A percentile compares a stretch with the other conserved stretches of the same genome.
These are phyloP conservation scores for Geotrichum citri-aurantii DNA, from an alignment of 1,139 yeast genomes.

Conservation along the genomic window DNA sequence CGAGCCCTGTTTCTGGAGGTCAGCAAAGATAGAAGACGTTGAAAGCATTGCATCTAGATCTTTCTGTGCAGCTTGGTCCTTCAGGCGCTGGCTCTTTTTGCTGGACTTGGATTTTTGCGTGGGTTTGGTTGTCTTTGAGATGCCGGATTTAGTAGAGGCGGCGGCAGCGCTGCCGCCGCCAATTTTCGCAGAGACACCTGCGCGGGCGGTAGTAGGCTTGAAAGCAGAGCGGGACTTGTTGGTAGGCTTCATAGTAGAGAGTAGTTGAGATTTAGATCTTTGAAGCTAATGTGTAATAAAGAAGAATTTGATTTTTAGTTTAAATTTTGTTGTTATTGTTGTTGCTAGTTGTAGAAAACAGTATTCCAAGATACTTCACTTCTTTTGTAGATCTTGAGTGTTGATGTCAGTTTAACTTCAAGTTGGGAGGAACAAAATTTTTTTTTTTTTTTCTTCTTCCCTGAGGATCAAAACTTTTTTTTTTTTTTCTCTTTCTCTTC, in stretches of 20 bases:
- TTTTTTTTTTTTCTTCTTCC: conserved; percentile 23
- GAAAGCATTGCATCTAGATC: conserved; percentile 26
- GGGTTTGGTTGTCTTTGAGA: conserved; percentile 16
- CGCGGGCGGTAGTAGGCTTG: not conserved
- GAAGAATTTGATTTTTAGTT: too few species aligned
- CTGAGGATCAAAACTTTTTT: conserved; percentile 20
- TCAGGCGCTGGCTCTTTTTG: conserved; percentile 23
- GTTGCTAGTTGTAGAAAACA: too few species aligned
- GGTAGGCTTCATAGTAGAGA: conserved; percentile 9
- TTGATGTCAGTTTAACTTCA: not conserved
- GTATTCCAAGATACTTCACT: not conserved
- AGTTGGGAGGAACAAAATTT: conserved; percentile 19
- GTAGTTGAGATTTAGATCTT: not conserved
- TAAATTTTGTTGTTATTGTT: too few species aligned
- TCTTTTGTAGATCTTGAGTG: not conserved
- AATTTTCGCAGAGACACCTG: conserved; percentile 43
- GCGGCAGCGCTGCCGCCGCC: too few species aligned
- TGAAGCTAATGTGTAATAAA: too few species aligned
- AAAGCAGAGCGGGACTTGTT: conserved; percentile 7
- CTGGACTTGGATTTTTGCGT: conserved; percentile 15
- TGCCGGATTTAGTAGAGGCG: conserved; percentile 6
- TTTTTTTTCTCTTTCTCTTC: conserved; percentile 7
- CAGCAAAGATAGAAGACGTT: conserved; percentile 42
- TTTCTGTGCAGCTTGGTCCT: conserved; percentile 24
- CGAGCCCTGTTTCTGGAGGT: conserved; percentile 22